Evolutionary conservation across 768 basidiomycete species (phyloP), one percentile per base, ranked within the genome.

Genomic region (Lactarius sp.): DNA sequence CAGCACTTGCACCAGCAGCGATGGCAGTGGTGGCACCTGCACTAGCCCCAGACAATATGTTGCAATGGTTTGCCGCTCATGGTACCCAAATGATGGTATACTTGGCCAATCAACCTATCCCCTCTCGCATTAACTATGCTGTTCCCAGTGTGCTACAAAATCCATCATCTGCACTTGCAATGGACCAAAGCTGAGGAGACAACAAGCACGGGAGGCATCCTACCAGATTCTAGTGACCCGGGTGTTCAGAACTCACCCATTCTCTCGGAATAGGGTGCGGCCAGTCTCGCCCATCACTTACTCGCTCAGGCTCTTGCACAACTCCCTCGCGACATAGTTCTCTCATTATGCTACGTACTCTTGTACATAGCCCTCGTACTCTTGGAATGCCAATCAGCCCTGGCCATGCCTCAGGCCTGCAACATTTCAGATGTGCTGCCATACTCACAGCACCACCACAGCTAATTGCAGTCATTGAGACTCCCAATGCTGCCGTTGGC

Each of bases 41-140:
- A n/a, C n/a, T n/a, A n/a, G 90, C 90, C 0, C 85, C 90, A 34
- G 88, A 93, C 70, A 92, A 92, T 72, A 92, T 91, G 91, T 78
- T 94, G 12, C 92, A 94, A 83, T 94, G 92, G 92, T 94, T 94
- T 71, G 92, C 92, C 6, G 91, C 92, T 1, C 91, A 93, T 67
- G 92, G 92, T 0, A 83, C 85, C 5, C 90, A 91, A 71, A 94
- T 94, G 87, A 94, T 92, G 34, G 92, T 92, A 71, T 46, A 84
- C 75, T 10, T 49, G 36, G 36, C 3, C 27, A 41, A 10, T 27
- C 2, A 34, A 10, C 56, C 57, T 42, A 39, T 44, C 9, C n/a
- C 20, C 22, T 5, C 27, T 44, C 22, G 42, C 20, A n/a, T 12
- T 20, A 51, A 62, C 22, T 0, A 18, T 41, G n/a, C 16, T 31